Evolutionary conservation across 306 rosid genomes (phyloP).

Genomic region (Carpinus viminea): DNA sequence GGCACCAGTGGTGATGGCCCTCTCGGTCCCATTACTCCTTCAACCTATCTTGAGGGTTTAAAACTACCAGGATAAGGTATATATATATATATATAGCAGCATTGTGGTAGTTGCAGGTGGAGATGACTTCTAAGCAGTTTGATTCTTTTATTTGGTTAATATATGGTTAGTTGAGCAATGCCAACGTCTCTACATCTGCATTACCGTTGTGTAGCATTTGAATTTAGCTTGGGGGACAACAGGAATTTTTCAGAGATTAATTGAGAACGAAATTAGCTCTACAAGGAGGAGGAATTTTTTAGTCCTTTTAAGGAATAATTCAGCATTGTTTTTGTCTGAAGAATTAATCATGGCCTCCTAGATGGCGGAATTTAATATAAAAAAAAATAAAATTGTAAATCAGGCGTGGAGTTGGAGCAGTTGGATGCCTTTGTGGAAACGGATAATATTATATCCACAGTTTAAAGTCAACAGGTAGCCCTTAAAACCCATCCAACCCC

Average conservation of each 20-base stretch:
- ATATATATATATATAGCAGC: background rate
- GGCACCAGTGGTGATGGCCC: constrained; percentile 85
- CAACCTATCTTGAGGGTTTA: constrained; percentile 9
- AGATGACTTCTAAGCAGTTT: constrained; percentile 12
- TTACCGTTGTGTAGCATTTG: background rate
- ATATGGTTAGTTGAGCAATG: constrained; percentile 37
- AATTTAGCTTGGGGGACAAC: constrained; percentile 23
- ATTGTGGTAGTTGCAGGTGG: constrained; percentile 20
- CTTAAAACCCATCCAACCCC: background rate
- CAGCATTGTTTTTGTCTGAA: too few relatives aligned
- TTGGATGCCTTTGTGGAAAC: too few relatives aligned
- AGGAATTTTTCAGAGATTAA: background rate
- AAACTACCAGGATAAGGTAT: background rate
- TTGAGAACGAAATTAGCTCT: background rate
- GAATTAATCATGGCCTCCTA: too few relatives aligned
- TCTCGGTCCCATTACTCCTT: constrained; percentile 41
- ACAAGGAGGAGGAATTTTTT: too few relatives aligned
- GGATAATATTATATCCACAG: background rate
- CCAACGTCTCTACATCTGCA: constrained; percentile 32
- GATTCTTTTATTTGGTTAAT: constrained; percentile 23
- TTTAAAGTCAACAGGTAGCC: background rate
- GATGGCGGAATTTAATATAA: too few relatives aligned
- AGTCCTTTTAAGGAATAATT: too few relatives aligned
- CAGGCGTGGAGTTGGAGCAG: too few relatives aligned
- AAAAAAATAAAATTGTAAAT: too few relatives aligned